Conservation (phyloP, 2,329 filamentous ascomycete genomes). For the Xylaria polymorpha region DNA sequence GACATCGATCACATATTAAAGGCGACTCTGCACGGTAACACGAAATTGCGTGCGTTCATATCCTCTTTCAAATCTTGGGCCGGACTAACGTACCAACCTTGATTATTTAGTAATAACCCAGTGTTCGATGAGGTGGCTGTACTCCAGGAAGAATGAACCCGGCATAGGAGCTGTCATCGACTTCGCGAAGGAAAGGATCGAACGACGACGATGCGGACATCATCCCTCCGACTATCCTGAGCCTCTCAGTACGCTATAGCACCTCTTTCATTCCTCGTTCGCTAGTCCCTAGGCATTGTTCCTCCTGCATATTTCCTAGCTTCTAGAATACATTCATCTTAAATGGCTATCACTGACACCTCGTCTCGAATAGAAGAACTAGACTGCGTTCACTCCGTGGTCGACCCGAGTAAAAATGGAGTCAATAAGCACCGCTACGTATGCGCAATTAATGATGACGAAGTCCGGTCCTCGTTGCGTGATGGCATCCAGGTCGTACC, state of each 20-base stretch:
- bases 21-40: conserved; percentile 79
- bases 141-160: conserved; percentile 68
- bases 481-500: conserved; percentile 75
- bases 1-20: conserved; percentile 81
- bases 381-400: conserved; percentile 78
- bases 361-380: conserved; percentile 57
- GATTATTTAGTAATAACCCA: conserved; percentile 75
- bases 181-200: conserved; percentile 75
- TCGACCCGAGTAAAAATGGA: conserved; percentile 78
- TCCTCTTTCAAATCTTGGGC: conserved; percentile 67
- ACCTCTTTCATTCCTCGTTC: neutral
- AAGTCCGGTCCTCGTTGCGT: conserved; percentile 72
- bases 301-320: neutral
- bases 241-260: conserved; percentile 61
- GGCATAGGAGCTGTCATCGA: conserved; percentile 72
- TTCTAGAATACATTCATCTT: neutral
- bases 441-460: conserved; percentile 77
- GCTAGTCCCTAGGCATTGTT: neutral
- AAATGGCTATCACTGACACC: conserved; percentile 12
- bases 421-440: conserved; percentile 84
- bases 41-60: conserved; percentile 35
- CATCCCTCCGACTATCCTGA: conserved; percentile 77
- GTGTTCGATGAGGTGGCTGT: conserved; percentile 83
- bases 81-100: conserved; percentile 59
- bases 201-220: conserved; percentile 82